Conservation (phyloP, 176 grass and related monocot genomes). For the Ananas comosus region DNA sequence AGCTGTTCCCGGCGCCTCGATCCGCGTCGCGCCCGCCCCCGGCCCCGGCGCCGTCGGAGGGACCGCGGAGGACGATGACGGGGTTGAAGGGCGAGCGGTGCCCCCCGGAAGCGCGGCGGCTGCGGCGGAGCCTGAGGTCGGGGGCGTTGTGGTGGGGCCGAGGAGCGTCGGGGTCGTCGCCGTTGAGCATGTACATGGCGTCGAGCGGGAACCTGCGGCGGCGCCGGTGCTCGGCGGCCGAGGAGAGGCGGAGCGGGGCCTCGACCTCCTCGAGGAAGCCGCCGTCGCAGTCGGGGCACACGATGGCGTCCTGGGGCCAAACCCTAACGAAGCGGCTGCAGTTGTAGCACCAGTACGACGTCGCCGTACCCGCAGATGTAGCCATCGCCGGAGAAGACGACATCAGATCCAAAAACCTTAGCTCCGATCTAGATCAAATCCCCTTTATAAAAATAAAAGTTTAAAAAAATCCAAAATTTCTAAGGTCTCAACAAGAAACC, state of each 20-base stretch:
- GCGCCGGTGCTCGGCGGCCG: constrained; percentile 18
- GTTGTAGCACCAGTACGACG: constrained; percentile 70
- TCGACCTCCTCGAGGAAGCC: constrained; percentile 70
- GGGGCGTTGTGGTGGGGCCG: background rate
- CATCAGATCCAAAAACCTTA: constrained; percentile 23
- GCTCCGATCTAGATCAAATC: too few relatives aligned
- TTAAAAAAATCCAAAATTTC: background rate
- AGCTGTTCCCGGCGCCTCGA: constrained; percentile 7
- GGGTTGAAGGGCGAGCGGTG: constrained; percentile 57
- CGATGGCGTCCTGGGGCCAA: constrained; percentile 29
- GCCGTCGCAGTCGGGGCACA: constrained; percentile 67
- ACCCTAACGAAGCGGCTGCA: constrained; percentile 67
- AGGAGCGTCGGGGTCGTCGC: background rate
- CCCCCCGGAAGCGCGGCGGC: constrained; percentile 32
- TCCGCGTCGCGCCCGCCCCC: background rate
- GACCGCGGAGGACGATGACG: constrained; percentile 64
- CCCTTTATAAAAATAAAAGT: too few relatives aligned
- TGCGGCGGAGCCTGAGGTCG: constrained; percentile 7
- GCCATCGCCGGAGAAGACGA: constrained; percentile 26
- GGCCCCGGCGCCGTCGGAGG: constrained; percentile 2
- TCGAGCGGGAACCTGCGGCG: constrained; percentile 9
- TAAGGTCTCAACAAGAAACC: background rate
- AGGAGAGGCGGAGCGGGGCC: background rate
- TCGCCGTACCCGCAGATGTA: background rate
- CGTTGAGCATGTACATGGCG: background rate